Evolutionary conservation across 148 eudicot genomes (phyloP), one percentile per base, ranked within the genome.

Genomic region (Silene conica): DNA sequence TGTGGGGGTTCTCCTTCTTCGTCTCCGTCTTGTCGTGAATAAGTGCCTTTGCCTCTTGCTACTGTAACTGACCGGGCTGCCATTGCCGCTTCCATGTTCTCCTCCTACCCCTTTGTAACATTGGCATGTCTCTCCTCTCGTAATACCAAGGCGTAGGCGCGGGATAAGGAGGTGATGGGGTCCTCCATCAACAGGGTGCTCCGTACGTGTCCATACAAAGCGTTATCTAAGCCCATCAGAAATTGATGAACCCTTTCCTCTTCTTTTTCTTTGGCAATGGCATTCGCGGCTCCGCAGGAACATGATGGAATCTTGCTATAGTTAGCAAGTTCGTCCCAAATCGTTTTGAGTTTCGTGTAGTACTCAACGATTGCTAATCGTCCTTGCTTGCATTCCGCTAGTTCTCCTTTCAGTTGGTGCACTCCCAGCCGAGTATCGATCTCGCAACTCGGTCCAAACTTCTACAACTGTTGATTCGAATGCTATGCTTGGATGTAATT

Each of bases 261-360:
- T 54, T 54, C 57, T 9, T 54, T 54, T 54, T 54, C 57, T 18
- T 54, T 54, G 57, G 57, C 57, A 54, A 54, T 54, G 57, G 57
- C 57, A 4, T 4, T 54, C 57, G 57, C 57, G 9, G 57, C 57
- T 54, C 57, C 57, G 57, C 57, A 54, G 12, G 57, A 2, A 54
- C 57, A 54, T 9, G 4, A 12, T 54, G 57, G 57, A 18, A 54
- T n/a, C n/a, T n/a, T n/a, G n/a, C n/a, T n/a, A n/a, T n/a, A n/a
- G n/a, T n/a, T n/a, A n/a, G n/a, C n/a, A n/a, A n/a, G n/a, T n/a
- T n/a, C n/a, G n/a, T n/a, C n/a, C n/a, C n/a, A n/a, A n/a, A n/a
- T n/a, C n/a, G 57, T 54, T 54, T 54, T 54, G 57, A 54, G 57
- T 54, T 54, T 54, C 57, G 57, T 54, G 57, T 54, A 54, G 57